Evolutionary conservation across 169 alveolate genomes (phyloP), one percentile per base, ranked within the genome.

Genomic region (Cryptosporidium ryanae): DNA sequence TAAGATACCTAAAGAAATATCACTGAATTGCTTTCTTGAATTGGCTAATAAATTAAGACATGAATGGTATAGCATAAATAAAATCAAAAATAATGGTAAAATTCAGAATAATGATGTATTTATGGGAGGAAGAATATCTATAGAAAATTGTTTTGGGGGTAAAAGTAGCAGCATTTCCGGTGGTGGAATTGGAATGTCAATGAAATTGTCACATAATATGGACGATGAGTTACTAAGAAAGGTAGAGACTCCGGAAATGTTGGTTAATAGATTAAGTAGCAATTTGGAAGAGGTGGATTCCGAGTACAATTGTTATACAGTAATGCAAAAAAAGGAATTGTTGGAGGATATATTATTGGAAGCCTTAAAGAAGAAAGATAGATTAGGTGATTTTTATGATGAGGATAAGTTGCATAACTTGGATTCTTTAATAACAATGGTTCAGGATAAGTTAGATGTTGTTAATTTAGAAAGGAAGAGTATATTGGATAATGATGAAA

Each of bases 331-430:
- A 29, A 76, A 76, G 8, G 87, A 76, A 27, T 76, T 76, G 25
- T 38, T 76, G 49, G 87, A 76, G 29, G 87, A 76, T 31, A 76
- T 76, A 59, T 76, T 76, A 38, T 76, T 76, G 21, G 87, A 76
- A 29, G 87, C 87, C 18, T 57, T 70, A 2, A 76, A 76, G n/a
- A 76, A 76, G 70, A 76, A 76, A 65, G 87, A 76, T 46, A 59
- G 87, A 59, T 59, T 76, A 29, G 48, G 87, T 29, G 87, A 76
- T 59, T 61, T 59, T 76, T 76, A 76, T 59, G 15, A 31, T 7
- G 43, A 52, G 15, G 27, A 43, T 43, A 59, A 76, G 46, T 23
- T 76, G 29, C 59, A 38, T 76, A 44, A 34, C 17, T 59, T 76
- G 13, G 87, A 76, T 76, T 54, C 29, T 21, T 15, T 76, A 25